phyloP scores from a whole-genome alignment of 257 asterid species.

The Dorcoceras hygrometricum region DNA sequence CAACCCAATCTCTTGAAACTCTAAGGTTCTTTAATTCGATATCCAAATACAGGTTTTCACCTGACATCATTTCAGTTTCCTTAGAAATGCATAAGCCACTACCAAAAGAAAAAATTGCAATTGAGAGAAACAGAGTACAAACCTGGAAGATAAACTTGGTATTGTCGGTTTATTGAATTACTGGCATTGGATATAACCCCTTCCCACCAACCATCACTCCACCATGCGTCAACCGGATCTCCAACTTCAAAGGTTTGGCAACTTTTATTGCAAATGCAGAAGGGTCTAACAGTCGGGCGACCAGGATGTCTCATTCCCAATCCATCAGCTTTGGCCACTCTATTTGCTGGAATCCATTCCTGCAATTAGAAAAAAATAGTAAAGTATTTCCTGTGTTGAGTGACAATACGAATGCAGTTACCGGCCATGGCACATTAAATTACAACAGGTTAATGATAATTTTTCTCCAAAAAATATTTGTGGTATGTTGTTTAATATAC shows the following conservation, averaged over 20 bases:
- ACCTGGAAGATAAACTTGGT: conserved; percentile 81
- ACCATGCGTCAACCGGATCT: conserved; percentile 87
- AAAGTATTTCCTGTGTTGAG: neutral
- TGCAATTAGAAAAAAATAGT: conserved; percentile 28
- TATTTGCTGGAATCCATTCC: conserved; percentile 83
- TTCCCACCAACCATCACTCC: conserved; percentile 99
- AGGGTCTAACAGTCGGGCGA: conserved; percentile 76
- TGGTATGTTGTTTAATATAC: neutral
- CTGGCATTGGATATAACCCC: conserved; percentile 53
- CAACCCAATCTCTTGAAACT: conserved; percentile 87
- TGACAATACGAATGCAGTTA: neutral
- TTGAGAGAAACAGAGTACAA: conserved; percentile 19
- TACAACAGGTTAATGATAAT: neutral
- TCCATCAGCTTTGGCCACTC: conserved; percentile 78
- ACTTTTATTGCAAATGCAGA: conserved; percentile 31
- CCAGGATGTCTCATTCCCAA: conserved; percentile 68
- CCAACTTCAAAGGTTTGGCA: conserved; percentile 55
- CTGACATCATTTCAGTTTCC: conserved; percentile 36
- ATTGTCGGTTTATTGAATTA: conserved; percentile 38
- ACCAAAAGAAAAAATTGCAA: neutral
- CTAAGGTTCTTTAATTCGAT: conserved; percentile 52
- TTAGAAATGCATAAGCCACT: neutral
- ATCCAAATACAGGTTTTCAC: conserved; percentile 66
- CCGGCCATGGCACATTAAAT: neutral
- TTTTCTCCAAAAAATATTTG: neutral